Base-by-base conservation (phyloP, 768 basidiomycete species). In the Leucocoprinus sp. region DNA sequence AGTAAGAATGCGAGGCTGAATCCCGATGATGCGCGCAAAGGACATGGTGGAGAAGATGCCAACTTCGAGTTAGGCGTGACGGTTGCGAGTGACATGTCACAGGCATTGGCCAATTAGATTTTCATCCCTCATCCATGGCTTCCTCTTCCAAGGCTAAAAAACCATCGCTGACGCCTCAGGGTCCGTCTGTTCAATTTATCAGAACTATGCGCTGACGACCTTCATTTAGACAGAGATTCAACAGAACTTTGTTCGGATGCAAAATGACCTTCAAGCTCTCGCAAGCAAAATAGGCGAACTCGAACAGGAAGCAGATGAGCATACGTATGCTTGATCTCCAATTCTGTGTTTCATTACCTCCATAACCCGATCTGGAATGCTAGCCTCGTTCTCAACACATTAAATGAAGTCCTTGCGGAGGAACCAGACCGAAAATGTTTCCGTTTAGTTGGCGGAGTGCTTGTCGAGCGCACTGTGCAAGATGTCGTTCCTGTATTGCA, bases 371-470 rank as follows among this genome's bases (percentile, higher is more conserved):
- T 43, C 39, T 17, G 14, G 18, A 38, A 8, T 15, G 51, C 19
- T 52, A 97, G 93, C 33, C 71, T 99, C 12, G 96, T 99, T 7
- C 73, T 98, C 29, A 74, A 76, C 3, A 97, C 96, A 1, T 66
- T 99, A 27, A 76, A 84, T 52, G 92, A 97, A 52, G 81, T 82
- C 8, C 66, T 91, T 29, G 71, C 69, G n/a, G 76, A 80, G 48
- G 87, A 93, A 48, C 93, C 95, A 14, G 75, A 82, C 63, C 82
- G 96, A 47, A 93, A 91, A 68, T 98, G 96, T 65, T 99, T 97
- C 68, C 82, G 95, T 43, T 72, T 98, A 54, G 86, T 99, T 52
- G 96, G 96, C 4, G 95, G 95, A 22, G 84, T 96, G 5, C 75
- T 99, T 12, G 95, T 98, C 22, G 93, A 98, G 61, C 76, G 93